Evolutionary conservation across 192 early-diverging fungal genomes (phyloP), one percentile per base, ranked within the genome.

Genomic region (Coemansia sp.): DNA sequence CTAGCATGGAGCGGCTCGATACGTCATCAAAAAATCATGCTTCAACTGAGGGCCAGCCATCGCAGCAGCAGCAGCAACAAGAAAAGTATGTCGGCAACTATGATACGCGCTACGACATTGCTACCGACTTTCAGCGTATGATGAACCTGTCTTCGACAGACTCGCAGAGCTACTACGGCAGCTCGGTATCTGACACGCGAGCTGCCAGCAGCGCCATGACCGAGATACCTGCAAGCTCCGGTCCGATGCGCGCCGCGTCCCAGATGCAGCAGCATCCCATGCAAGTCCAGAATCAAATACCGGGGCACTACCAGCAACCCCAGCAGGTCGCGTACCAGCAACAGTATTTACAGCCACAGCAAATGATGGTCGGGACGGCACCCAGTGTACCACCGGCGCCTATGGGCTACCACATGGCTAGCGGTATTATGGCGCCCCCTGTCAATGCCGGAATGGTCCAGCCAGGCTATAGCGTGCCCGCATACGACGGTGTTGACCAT

Each of bases 51-150:
- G 9, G 38, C 8, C n/a, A 11, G 3, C 3, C 18, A n/a, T n/a
- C n/a, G n/a, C 41, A 32, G 54, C 54, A 33, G 18, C 50, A 32
- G 23, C 46, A 49, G 18, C 37, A 25, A 35, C 52, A n/a, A n/a
- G n/a, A n/a, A n/a, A n/a, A 59, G 29, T 47, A 68, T 25, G 21
- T 29, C n/a, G 59, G 62, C 39, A 65, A 51, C 29, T 56, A 43
- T 14, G 57, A 59, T 17, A 48, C 51, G 1, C 64, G 29, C 36
- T 53, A 70, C 35, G 38, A 70, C 15, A 37, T 59, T 47, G 68
- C 60, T 0, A 41, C 56, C 0, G 60, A 70, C 26, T 63, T 70
- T 21, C 68, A 70, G 60, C 68, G 56, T 23, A 46, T 51, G 68
- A 42, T 62, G 41, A 63, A 63, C 41, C 15, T 64, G 23, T 64